phyloP scores from a whole-genome alignment of 2,329 filamentous ascomycete genomes.

The Geoglossum cookeanum region DNA sequence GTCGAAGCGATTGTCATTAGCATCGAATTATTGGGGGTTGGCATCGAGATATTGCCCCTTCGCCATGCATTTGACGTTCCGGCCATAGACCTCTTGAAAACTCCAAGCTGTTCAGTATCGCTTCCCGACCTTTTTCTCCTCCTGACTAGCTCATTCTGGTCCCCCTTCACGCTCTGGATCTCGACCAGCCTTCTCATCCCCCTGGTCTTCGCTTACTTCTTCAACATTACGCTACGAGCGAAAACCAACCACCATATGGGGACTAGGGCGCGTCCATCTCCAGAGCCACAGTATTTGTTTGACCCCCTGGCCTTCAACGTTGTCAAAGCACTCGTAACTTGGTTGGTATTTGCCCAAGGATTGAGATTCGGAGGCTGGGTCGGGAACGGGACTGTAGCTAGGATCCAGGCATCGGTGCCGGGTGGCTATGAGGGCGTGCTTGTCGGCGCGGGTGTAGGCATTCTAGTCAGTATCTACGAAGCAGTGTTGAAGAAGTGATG shows the following conservation, averaged over 20 bases:
- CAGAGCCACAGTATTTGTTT: slow-evolving; percentile 35
- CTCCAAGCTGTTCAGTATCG: slow-evolving; percentile 40
- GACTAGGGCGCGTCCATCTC: slow-evolving; percentile 18
- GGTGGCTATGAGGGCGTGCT: slow-evolving; percentile 53
- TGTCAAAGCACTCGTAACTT: slow-evolving; percentile 64
- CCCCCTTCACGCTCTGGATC: slow-evolving; percentile 56
- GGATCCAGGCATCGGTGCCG: slow-evolving; percentile 47
- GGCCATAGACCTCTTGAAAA: slow-evolving; percentile 34
- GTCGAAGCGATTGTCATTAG: slow-evolving; percentile 49
- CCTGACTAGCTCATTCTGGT: slow-evolving; percentile 66
- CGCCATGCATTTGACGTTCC: slow-evolving; percentile 57
- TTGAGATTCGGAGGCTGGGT: slow-evolving; percentile 44
- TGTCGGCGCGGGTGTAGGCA: slow-evolving; percentile 47
- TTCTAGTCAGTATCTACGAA: slow-evolving; percentile 55
- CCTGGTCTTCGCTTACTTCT: slow-evolving; percentile 60
- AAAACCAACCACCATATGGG: slow-evolving; percentile 22
- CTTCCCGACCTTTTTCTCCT: slow-evolving; percentile 68
- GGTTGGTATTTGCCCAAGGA: slow-evolving; percentile 56
- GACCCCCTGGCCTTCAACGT: slow-evolving; percentile 87
- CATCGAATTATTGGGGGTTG: slow-evolving; percentile 53
- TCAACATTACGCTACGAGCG: slow-evolving; percentile 55
- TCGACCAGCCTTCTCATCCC: slow-evolving; percentile 54
- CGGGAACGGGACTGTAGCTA: slow-evolving; percentile 36
- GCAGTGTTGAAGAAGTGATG: slow-evolving; percentile 50
- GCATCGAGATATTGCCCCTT: slow-evolving; percentile 50